Percentiles rank a stretch among this genome's conserved stretches.
Conservation (phyloP, 108 stramenopile species). For the Nannochloropsis salina region DNA sequence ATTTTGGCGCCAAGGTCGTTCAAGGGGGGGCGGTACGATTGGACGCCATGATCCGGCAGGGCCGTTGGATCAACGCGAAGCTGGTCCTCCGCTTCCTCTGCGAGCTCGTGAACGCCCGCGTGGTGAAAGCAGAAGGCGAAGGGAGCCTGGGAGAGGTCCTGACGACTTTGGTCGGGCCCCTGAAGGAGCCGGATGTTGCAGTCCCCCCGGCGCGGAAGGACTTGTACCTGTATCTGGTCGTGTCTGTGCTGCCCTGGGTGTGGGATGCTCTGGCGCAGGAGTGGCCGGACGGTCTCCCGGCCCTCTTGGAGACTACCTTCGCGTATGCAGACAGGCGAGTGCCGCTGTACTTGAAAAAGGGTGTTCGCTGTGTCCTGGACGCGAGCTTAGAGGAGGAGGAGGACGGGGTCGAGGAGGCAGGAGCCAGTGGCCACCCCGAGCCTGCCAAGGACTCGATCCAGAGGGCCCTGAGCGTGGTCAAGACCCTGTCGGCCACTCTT, state of each 20-base stretch:
- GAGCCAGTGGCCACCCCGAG: background rate
- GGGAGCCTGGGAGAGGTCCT: background rate
- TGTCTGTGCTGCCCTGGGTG: slow-evolving; percentile 5
- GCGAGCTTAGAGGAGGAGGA: background rate
- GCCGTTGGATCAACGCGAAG: background rate
- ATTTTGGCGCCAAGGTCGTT: background rate
- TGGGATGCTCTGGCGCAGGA: slow-evolving; percentile 16
- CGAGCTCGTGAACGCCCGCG: background rate
- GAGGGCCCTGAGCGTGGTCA: background rate
- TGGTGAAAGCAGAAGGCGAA: background rate
- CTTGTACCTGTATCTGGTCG: slow-evolving; percentile 14
- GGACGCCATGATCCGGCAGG: slow-evolving; percentile 9
- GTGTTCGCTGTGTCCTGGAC: background rate
- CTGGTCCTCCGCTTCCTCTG: background rate
- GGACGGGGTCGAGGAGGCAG: background rate
- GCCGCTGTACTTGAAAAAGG: background rate
- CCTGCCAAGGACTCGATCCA: background rate
- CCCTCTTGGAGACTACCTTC: background rate
- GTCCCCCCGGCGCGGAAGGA: background rate
- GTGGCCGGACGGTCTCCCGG: background rate
- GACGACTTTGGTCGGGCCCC: background rate
- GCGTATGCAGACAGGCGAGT: background rate
- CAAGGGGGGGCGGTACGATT: background rate
- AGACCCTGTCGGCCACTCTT: background rate
- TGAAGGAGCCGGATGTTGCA: background rate